phyloP scores from a whole-genome alignment of 2,329 filamentous ascomycete genomes.

The Venturia asperata region DNA sequence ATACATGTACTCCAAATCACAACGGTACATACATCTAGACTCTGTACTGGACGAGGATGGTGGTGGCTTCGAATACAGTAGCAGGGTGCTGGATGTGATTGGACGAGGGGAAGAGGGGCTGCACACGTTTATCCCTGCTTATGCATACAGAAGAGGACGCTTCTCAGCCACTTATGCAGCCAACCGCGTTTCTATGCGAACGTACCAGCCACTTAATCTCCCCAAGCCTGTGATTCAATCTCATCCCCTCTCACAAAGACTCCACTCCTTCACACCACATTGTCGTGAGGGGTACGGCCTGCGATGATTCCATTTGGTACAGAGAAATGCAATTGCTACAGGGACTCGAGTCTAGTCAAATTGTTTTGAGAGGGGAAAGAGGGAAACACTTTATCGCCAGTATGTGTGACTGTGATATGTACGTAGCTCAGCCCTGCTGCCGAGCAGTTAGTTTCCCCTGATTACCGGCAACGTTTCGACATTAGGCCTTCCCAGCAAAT shows the following conservation, averaged over 20 bases:
- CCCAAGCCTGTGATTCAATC: not conserved
- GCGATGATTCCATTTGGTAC: too few relatives aligned
- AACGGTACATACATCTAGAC: not conserved
- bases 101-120: not conserved
- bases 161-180: constrained; percentile 9
- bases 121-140: not conserved
- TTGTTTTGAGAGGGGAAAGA: too few relatives aligned
- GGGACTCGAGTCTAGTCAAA: too few relatives aligned
- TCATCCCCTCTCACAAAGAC: not conserved
- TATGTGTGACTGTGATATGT: not conserved
- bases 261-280: not conserved
- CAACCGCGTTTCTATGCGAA: constrained; percentile 3
- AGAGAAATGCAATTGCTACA: too few relatives aligned
- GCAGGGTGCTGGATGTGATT: not conserved
- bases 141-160: not conserved
- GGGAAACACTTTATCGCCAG: not conserved
- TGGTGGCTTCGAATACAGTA: too few relatives aligned
- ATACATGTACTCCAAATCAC: not conserved
- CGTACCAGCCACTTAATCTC: not conserved
- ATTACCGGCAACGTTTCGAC: not conserved
- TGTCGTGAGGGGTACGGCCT: too few relatives aligned
- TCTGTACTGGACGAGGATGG: not conserved
- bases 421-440: not conserved
- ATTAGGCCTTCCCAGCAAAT: not conserved
- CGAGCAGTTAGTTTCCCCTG: not conserved